A percentile compares a stretch with the other conserved stretches of the same genome.
phyloP scores from a whole-genome alignment of 2,329 filamentous ascomycete species.

The Penicillium sp. region DNA sequence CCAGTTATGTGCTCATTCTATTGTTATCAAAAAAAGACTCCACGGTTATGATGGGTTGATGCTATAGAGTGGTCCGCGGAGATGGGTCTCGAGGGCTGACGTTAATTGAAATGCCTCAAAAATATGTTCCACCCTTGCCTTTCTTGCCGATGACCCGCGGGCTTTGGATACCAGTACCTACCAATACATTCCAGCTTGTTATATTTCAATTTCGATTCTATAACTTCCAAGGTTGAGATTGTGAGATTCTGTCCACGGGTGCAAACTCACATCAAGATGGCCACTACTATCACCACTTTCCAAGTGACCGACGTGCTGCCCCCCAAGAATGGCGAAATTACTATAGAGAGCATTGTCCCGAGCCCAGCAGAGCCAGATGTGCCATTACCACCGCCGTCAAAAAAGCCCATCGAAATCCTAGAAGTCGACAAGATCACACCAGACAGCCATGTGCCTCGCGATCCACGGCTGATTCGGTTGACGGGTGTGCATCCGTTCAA shows the following conservation, averaged over 20 bases:
- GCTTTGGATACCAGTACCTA: neutral
- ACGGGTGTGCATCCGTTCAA: conserved; percentile 93
- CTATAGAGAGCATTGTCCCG: conserved; percentile 25
- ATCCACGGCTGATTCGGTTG: conserved; percentile 77
- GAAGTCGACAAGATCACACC: conserved; percentile 80
- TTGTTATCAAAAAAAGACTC: neutral
- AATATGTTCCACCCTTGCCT: no score
- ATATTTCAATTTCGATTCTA: neutral
- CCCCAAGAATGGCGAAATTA: conserved; percentile 26
- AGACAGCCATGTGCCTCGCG: conserved; percentile 76
- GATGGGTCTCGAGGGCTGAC: neutral
- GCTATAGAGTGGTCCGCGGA: neutral
- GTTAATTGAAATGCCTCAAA: no score
- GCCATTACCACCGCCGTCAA: conserved; percentile 68
- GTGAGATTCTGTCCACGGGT: neutral
- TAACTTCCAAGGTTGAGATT: no score
- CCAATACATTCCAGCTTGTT: neutral
- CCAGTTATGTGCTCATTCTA: neutral
- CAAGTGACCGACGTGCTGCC: conserved; percentile 12
- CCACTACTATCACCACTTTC: conserved; percentile 28
- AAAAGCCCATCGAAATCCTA: conserved; percentile 61
- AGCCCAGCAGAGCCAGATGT: conserved; percentile 45
- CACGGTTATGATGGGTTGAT: neutral
- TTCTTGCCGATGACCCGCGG: no score
- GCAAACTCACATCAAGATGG: conserved; percentile 18